Evolutionary conservation across 176 grass and related monocot genomes (phyloP), one percentile per base, ranked within the genome.

Genomic region (Avena insularis): DNA sequence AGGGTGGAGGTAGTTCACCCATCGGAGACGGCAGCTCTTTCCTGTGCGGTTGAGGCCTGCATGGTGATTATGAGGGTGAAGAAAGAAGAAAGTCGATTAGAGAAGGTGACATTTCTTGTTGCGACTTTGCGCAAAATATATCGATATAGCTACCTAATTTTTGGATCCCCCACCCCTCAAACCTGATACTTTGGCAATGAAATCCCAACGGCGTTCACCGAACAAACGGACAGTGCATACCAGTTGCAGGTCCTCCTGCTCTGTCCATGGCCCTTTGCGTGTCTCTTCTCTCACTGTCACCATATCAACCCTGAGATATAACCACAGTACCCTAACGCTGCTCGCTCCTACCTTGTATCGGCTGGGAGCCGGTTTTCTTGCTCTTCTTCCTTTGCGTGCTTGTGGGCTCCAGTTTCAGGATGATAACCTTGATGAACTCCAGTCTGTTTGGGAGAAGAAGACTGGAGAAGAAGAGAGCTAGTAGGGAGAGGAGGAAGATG

Each of bases 131-230:
- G 85, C 81, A 54, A 74, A 84, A 61, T 12, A 67, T 27, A 78
- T 58, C 57, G 59, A 86, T 78, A 62, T 79, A 59, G 81, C 78
- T 86, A 87, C 89, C 88, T 87, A 90, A 90, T 71, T 93, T 87
- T 91, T 55, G 84, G 81, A 92, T 92, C 90, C 90, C 93, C 92
- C 90, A 94, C 95, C 95, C 93, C 92, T 97, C 95, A 94, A 97
- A 94, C 95, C 95, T 97, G 95, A 94, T 84, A 91, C 95, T 94
- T 92, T 83, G 95, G 95, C 95, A 92, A 97, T 89, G 95, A 97
- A 97, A 97, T 97, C 95, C 95, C 95, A 97, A 94, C 95, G 95
- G 86, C 95, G 95, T 94, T 97, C 95, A 90, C 95, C 95, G 95
- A 97, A 94, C 89, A 91, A 87, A 69, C 92, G 88, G 88, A 97